Evolutionary conservation across 441 rosid species (phyloP).

Genomic region (Erysimum pusillum): DNA sequence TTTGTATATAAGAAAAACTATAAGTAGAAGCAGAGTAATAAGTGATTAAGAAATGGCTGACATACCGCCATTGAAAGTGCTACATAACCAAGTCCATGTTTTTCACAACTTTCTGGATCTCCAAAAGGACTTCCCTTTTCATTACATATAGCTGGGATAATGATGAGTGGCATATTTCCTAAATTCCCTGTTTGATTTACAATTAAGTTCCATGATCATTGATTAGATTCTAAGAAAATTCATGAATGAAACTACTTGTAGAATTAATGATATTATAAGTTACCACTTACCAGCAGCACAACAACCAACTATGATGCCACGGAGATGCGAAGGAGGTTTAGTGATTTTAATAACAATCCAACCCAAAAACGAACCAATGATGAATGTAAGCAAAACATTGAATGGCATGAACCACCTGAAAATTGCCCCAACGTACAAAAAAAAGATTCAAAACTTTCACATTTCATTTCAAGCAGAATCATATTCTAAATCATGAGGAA

Average conservation of each 20-base stretch:
- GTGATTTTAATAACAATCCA: conserved; percentile 75
- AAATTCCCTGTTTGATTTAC: conserved; percentile 64
- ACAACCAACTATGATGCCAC: conserved; percentile 80
- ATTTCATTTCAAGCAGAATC: background rate
- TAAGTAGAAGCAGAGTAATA: background rate
- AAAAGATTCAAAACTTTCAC: background rate
- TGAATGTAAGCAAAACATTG: conserved; percentile 73
- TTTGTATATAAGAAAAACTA: background rate
- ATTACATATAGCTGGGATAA: conserved; percentile 86
- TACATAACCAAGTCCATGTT: conserved; percentile 70
- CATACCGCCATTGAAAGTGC: conserved; percentile 93
- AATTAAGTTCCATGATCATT: background rate
- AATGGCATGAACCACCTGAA: conserved; percentile 95
- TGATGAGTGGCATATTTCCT: conserved; percentile 79
- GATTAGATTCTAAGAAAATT: background rate
- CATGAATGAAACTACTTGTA: background rate
- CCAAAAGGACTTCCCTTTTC: conserved; percentile 90
- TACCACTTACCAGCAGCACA: conserved; percentile 74
- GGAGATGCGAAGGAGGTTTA: conserved; percentile 68
- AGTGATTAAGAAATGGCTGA: background rate
- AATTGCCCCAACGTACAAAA: background rate
- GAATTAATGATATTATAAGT: background rate
- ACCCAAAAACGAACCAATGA: conserved; percentile 77
- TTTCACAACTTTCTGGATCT: conserved; percentile 61
- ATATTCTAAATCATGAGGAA: background rate